Evolutionary conservation across 148 eudicot species (phyloP), one percentile per base, ranked within the genome.

Genomic region (Selenicereus undatus): DNA sequence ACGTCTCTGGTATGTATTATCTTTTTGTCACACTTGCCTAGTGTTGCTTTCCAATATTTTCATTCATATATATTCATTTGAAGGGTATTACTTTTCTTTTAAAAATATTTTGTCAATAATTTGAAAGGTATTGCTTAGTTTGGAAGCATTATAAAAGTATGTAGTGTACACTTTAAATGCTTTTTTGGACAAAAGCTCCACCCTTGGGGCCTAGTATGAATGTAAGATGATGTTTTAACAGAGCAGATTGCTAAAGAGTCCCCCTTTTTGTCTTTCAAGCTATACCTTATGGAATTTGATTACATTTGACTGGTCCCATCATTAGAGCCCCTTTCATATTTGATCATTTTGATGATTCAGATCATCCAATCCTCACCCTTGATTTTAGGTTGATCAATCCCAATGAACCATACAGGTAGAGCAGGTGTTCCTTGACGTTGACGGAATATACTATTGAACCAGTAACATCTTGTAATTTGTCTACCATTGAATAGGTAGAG

Each of bases 51-150:
- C 73, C 2, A 1, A 48, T 48, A 26, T 21, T 43, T 70, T 29
- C 36, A 22, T 30, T 39, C 60, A 21, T 54, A 13, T 50, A 48
- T 51, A 30, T 29, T 27, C 66, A 70, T 66, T 16, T 70, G 58
- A 64, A 9, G 21, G 50, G 17, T 64, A 43, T 22, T 52, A 2
- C 11, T 32, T 14, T 24, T 32, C 32, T 43, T 78, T 18, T 2
- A 7, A 17, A 18, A 42, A 21, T 27, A 24, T 21, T 45, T 68
- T 27, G 26, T 56, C 3, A 29, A 56, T 29, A 52, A 76, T 75
- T 71, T 79, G 26, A 32, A 76, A 65, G 36, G 16, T 21, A 79
- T 85, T 85, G 65, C 87, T 85, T 85, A 78, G 80, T n/a, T 82
- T 79, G 76, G 80, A 85, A 85, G 86, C 43, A 84, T 84, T 48